These are phyloP conservation scores for Vitellaria paradoxa DNA, from an alignment of 179 eudicot species.

Conservation along the genomic window DNA sequence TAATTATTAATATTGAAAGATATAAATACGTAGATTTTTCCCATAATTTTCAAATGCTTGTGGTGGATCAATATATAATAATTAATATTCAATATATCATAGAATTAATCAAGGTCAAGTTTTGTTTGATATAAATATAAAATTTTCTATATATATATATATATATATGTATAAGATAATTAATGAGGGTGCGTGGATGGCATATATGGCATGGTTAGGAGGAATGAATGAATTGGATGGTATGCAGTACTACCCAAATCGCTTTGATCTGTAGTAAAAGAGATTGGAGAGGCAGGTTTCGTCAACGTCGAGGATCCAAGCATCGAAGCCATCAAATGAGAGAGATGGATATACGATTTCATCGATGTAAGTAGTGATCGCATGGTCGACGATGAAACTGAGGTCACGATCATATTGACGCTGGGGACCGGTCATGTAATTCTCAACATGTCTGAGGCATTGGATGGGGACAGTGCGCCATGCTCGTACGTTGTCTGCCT, in stretches of 20 bases:
- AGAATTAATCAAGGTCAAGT: no score
- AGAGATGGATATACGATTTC: constrained; percentile 14
- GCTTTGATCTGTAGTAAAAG: constrained; percentile 48
- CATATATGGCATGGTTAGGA: no score
- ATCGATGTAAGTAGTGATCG: constrained; percentile 40
- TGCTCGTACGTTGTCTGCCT: constrained; percentile 58
- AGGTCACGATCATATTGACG: constrained; percentile 68
- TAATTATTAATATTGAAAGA: no score
- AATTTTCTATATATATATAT: no score
- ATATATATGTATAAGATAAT: no score
- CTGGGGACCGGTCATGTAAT: constrained; percentile 49
- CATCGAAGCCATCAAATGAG: constrained; percentile 49
- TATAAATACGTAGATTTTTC: no score
- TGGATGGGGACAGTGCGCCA: constrained; percentile 72
- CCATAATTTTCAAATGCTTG: no score
- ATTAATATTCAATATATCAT: no score
- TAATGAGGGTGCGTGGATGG: no score
- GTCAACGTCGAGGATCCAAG: constrained; percentile 83
- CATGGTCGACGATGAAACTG: constrained; percentile 37
- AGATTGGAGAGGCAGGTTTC: constrained; percentile 85
- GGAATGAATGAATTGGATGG: no score
- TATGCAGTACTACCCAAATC: constrained; percentile 48
- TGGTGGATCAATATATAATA: no score
- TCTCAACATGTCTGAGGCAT: constrained; percentile 51
- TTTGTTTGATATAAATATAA: no score